These are phyloP conservation scores for Rutstroemia sp. DNA, from an alignment of 2,329 filamentous ascomycete genomes.

Conservation along the genomic window DNA sequence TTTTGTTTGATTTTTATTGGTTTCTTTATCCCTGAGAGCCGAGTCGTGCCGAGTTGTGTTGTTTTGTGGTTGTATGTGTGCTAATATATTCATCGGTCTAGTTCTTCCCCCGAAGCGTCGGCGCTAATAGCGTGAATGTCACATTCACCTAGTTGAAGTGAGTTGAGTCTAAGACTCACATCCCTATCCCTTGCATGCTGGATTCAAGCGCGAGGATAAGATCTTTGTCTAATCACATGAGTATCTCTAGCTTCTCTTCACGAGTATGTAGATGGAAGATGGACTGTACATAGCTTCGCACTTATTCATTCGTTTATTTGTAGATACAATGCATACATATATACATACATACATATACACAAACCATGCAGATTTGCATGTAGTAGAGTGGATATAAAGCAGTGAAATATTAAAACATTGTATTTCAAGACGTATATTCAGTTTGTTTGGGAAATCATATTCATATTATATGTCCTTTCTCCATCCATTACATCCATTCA, in stretches of 20 bases:
- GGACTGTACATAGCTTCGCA: background rate
- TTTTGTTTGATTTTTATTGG: background rate
- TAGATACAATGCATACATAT: background rate
- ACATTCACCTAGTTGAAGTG: slow-evolving; percentile 28
- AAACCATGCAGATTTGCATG: background rate
- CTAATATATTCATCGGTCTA: slow-evolving; percentile 20
- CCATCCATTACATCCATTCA: too few relatives aligned
- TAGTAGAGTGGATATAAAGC: too few relatives aligned
- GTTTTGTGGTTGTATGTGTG: too few relatives aligned
- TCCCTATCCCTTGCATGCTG: background rate
- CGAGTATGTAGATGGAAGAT: background rate
- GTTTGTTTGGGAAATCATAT: too few relatives aligned
- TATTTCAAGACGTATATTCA: too few relatives aligned
- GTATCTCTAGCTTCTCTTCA: too few relatives aligned
- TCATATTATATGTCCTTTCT: too few relatives aligned
- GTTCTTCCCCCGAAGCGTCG: slow-evolving; percentile 44
- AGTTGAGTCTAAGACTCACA: background rate
- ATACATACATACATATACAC: background rate
- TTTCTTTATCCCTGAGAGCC: too few relatives aligned
- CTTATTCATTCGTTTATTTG: background rate
- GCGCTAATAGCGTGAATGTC: slow-evolving; percentile 40
- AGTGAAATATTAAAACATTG: too few relatives aligned
- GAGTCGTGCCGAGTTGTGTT: too few relatives aligned
- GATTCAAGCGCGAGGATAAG: too few relatives aligned
- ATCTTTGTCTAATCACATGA: too few relatives aligned